A percentile compares a stretch with the other conserved stretches of the same genome.
phyloP scores from a whole-genome alignment of 306 rosid genomes.

The Prunus padus region DNA sequence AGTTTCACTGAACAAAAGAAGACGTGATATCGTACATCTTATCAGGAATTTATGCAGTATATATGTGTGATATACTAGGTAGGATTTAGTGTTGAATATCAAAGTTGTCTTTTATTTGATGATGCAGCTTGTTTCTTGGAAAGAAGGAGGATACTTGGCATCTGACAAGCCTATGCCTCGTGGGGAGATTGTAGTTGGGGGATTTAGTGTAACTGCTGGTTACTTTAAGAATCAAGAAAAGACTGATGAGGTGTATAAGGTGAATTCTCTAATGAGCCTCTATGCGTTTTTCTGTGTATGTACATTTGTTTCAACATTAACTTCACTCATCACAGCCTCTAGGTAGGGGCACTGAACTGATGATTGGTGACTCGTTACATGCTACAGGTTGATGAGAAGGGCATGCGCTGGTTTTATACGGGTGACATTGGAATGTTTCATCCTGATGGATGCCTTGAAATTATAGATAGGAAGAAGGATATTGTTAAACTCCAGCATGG shows the following conservation, averaged over 20 bases:
- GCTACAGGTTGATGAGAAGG: slow-evolving; percentile 71
- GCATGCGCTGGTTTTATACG: slow-evolving; percentile 82
- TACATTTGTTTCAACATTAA: slow-evolving; percentile 4
- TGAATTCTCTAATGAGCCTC: slow-evolving; percentile 22
- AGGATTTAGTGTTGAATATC: slow-evolving; percentile 9
- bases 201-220: slow-evolving; percentile 77
- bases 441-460: slow-evolving; percentile 90
- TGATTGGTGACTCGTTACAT: slow-evolving; percentile 12
- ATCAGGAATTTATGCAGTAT: neutral
- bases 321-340: slow-evolving; percentile 7
- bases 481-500: slow-evolving; percentile 98
- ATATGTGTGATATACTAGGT: neutral
- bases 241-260: slow-evolving; percentile 86
- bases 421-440: slow-evolving; percentile 83
- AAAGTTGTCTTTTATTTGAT: slow-evolving; percentile 27
- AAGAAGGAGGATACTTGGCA: slow-evolving; percentile 76
- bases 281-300: neutral
- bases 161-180: slow-evolving; percentile 94
- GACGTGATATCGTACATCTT: neutral
- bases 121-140: slow-evolving; percentile 91
- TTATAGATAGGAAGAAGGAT: slow-evolving; percentile 91
- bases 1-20: neutral
- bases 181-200: slow-evolving; percentile 89
- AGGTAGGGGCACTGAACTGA: slow-evolving; percentile 9
- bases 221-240: slow-evolving; percentile 80